Base-by-base conservation (phyloP, 345 rosid species). In the Murraya koenigii region DNA sequence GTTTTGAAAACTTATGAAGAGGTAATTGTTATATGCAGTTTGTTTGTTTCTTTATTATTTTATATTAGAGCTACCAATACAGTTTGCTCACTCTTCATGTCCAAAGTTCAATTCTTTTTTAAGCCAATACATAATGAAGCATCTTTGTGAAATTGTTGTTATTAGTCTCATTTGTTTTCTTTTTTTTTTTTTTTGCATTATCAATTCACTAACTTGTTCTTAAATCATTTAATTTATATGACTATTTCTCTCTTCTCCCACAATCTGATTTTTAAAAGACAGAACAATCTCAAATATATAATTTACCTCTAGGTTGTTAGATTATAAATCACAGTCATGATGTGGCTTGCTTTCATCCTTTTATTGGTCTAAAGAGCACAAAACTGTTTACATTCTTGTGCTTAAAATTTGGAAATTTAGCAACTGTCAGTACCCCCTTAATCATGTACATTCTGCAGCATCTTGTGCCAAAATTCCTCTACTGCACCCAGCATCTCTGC, bases 1-100 rank as follows among this genome's bases (percentile, higher is more conserved):
- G 74, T 95, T 72, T 67, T 87, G 56, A 90, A 88, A 86, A 89
- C 84, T 64, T 89, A 89, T 72, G 98, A 95, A 90, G 99, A 93
- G 98, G 97, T 95, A 84, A 79, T 14, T 8, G 20, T 56, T 69
- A 9, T 73, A 6, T 17, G 23, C 28, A 7, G 44, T 58, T 52
- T 65, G 69, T 28, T 75, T 66, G 20, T 14, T 66, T 76, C 9
- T 32, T 64, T 30, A 17, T 19, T 33, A 64, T 19, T 8, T 32
- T 7, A 30, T 32, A 19, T 32, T 32, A 32, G 67, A 63, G 10
- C 69, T 41, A 64, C 60, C 36, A 64, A 25, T 56, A 14, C 11
- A 19, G 59, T 28, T n/a, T 75, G 23, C 2, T n/a, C 19, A 14
- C 52, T 61, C 14, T 17, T 60, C 17, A 13, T 38, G 19, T 39